A percentile compares a stretch with the other conserved stretches of the same genome.
Evolutionary conservation across 192 early-diverging fungal species (phyloP).

Genomic region (Rhizophagus clarus): DNA sequence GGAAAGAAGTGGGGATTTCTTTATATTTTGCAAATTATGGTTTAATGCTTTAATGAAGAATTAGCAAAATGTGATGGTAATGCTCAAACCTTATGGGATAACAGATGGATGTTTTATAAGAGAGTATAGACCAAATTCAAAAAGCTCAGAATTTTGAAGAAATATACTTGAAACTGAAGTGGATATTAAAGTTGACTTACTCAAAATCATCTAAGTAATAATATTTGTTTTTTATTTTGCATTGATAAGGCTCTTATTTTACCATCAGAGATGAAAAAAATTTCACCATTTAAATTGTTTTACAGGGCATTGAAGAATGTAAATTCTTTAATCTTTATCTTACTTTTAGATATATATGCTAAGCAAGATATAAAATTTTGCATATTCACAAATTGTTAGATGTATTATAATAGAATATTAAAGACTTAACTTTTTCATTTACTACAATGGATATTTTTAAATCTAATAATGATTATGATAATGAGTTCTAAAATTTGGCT

Average conservation of each 20-base stretch:
- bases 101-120: background rate
- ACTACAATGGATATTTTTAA: no score
- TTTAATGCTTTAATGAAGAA: no score
- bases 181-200: no score
- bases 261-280: background rate
- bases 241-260: background rate
- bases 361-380: conserved; percentile 3
- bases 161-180: no score
- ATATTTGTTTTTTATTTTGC: background rate
- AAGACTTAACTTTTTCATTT: background rate
- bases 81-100: no score
- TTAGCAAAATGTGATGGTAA: no score
- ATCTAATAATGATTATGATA: no score
- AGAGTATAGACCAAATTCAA: background rate
- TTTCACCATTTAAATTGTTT: background rate
- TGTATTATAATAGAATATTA: background rate
- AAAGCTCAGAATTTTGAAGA: no score
- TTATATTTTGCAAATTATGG: no score
- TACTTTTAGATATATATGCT: background rate
- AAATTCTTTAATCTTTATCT: background rate
- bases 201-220: no score
- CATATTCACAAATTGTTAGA: background rate
- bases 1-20: no score
- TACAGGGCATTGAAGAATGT: background rate
- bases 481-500: no score